Evolutionary conservation across 2,329 filamentous ascomycete genomes (phyloP).

Genomic region (Phialophora verrucosa): DNA sequence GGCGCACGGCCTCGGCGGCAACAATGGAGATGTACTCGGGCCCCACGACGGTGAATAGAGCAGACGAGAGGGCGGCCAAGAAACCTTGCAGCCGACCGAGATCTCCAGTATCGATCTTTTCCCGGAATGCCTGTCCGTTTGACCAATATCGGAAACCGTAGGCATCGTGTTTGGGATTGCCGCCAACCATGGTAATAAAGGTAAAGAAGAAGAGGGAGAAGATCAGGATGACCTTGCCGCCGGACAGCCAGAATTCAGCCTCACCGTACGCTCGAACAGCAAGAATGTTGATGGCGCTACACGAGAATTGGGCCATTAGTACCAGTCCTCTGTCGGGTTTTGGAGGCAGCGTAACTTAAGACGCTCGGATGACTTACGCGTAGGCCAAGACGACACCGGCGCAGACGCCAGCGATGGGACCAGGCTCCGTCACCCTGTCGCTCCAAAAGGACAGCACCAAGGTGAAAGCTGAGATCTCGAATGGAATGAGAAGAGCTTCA

Average conservation of each 20-base stretch:
- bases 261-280: conserved; percentile 74
- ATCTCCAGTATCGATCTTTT: conserved; percentile 68
- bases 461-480: conserved; percentile 51
- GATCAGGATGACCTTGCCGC: conserved; percentile 72
- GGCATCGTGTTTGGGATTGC: conserved; percentile 71
- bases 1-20: conserved; percentile 72
- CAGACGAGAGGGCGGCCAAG: conserved; percentile 73
- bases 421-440: conserved; percentile 40
- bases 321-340: no score
- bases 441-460: conserved; percentile 50
- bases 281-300: conserved; percentile 65
- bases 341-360: not conserved
- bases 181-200: conserved; percentile 79
- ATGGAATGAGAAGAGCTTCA: conserved; percentile 48
- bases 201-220: conserved; percentile 73
- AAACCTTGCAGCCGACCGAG: conserved; percentile 60
- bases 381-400: conserved; percentile 48
- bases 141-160: conserved; percentile 72
- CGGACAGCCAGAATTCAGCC: conserved; percentile 70
- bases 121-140: conserved; percentile 68
- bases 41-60: conserved; percentile 67
- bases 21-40: conserved; percentile 67
- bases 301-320: conserved; percentile 50
- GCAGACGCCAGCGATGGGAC: conserved; percentile 45
- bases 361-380: conserved; percentile 37